Evolutionary conservation across 164 flowering plant species (phyloP).

Genomic region (Annona cherimola): DNA sequence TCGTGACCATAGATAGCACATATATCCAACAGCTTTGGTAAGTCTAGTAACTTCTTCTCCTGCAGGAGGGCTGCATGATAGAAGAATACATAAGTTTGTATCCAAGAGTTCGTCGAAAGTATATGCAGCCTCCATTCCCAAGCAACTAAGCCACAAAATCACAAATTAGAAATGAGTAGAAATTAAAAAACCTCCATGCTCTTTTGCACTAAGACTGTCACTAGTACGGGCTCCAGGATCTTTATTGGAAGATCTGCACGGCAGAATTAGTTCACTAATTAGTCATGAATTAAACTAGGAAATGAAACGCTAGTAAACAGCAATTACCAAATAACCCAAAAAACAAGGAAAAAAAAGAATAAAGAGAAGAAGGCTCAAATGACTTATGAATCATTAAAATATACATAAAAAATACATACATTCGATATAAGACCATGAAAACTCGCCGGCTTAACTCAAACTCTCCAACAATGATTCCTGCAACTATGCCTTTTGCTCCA

Average conservation of each 20-base stretch:
- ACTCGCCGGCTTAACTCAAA: slow-evolving; percentile 76
- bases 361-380: background rate
- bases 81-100: slow-evolving; percentile 34
- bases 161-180: background rate
- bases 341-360: background rate
- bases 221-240: slow-evolving; percentile 71
- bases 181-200: slow-evolving; percentile 61
- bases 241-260: slow-evolving; percentile 72
- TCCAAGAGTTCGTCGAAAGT: background rate
- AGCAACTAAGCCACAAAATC: background rate
- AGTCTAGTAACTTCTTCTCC: slow-evolving; percentile 80
- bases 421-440: slow-evolving; percentile 82
- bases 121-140: background rate
- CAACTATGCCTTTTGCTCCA: slow-evolving; percentile 70
- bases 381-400: background rate
- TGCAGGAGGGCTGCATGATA: slow-evolving; percentile 72
- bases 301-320: background rate
- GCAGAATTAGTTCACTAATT: slow-evolving; percentile 1
- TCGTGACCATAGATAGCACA: slow-evolving; percentile 94
- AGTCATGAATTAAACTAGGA: background rate
- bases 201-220: slow-evolving; percentile 64
- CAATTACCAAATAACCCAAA: background rate
- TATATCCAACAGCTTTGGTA: slow-evolving; percentile 87
- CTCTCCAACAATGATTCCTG: slow-evolving; percentile 95
- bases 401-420: slow-evolving; percentile 45